A percentile compares a stretch with the other conserved stretches of the same genome.
phyloP scores from a whole-genome alignment of 83 land plant genomes.

The Diphasiastrum complanatum region DNA sequence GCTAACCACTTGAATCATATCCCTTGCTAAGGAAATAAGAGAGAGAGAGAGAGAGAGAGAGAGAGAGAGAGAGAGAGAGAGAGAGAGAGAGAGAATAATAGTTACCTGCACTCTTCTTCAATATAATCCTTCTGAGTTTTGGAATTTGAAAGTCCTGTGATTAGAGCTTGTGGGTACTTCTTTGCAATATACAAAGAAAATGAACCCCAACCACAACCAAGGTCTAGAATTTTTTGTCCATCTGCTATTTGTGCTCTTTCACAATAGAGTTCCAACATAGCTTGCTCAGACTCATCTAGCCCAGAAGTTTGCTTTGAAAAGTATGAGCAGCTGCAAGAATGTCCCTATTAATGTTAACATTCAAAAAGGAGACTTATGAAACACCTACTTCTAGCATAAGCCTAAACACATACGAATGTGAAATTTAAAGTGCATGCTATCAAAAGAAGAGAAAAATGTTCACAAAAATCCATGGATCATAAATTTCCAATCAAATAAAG shows the following conservation, averaged over 20 bases:
- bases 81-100: not conserved
- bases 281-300: conserved; percentile 83
- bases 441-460: too few species aligned
- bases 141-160: conserved; percentile 88
- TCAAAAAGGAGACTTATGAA: too few species aligned
- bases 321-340: conserved; percentile 57
- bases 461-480: too few species aligned
- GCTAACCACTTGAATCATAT: too few species aligned
- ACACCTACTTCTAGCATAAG: too few species aligned
- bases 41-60: not conserved
- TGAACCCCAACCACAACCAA: conserved; percentile 99
- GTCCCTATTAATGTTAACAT: too few species aligned
- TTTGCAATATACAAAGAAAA: conserved; percentile 68
- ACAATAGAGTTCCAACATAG: conserved; percentile 81
- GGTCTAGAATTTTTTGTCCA: conserved; percentile 80
- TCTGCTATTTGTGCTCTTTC: conserved; percentile 75
- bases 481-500: too few species aligned
- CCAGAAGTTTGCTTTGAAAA: conserved; percentile 44
- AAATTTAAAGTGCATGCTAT: too few species aligned
- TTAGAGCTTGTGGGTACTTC: conserved; percentile 55
- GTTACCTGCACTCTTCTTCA: conserved; percentile 69
- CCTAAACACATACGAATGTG: too few species aligned
- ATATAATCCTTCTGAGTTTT: conserved; percentile 69
- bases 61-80: not conserved
- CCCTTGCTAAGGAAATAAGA: not conserved